Percentiles rank a stretch among this genome's conserved stretches.
phyloP scores from a whole-genome alignment of 2,329 filamentous ascomycete species.

The Colletotrichum theobromicola region DNA sequence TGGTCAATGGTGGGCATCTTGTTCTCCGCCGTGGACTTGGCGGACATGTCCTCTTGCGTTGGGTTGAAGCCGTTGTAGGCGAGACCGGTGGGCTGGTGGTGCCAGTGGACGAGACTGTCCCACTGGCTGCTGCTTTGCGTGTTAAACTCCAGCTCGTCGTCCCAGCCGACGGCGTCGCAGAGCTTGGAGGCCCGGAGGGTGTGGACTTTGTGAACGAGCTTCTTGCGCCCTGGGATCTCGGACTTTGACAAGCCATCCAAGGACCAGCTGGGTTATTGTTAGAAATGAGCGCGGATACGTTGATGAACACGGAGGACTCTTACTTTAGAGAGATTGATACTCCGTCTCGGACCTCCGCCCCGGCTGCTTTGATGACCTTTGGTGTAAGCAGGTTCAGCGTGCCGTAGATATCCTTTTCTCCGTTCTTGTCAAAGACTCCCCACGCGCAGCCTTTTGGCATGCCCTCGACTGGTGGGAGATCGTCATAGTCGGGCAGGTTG shows the following conservation, averaged over 20 bases:
- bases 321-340: conserved; percentile 60
- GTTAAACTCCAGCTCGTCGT: conserved; percentile 60
- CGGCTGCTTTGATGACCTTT: conserved; percentile 44
- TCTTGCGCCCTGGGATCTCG: conserved; percentile 37
- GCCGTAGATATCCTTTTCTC: conserved; percentile 53
- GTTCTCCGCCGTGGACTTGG: conserved; percentile 27
- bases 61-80: conserved; percentile 57
- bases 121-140: conserved; percentile 62
- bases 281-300: neutral
- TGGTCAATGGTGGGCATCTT: conserved; percentile 48
- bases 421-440: conserved; percentile 57
- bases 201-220: conserved; percentile 39
- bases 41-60: conserved; percentile 34
- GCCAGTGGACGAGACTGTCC: conserved; percentile 57
- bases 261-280: conserved; percentile 38
- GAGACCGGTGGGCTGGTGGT: conserved; percentile 44
- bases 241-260: conserved; percentile 44
- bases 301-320: neutral
- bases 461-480: conserved; percentile 44
- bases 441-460: conserved; percentile 56
- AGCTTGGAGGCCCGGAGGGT: conserved; percentile 36
- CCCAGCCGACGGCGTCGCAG: conserved; percentile 37
- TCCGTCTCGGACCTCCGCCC: conserved; percentile 49
- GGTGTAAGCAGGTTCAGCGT: conserved; percentile 60
- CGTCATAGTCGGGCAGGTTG: conserved; percentile 48